Conservation (phyloP, 2,329 filamentous ascomycete species). For the Monosporascus sp. region DNA sequence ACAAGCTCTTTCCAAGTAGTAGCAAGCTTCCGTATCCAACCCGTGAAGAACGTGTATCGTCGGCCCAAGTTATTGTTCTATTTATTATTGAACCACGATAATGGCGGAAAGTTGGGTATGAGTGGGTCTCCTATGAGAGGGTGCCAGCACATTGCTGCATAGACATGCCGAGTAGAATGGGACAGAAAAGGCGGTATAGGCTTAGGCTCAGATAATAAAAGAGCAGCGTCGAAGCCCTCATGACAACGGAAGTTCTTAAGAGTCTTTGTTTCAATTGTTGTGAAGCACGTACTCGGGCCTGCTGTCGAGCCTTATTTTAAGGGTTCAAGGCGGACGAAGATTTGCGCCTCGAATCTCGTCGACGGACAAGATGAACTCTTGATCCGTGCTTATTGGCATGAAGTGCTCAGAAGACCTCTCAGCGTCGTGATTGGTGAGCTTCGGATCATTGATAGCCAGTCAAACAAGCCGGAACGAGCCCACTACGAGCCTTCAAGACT, state of each 20-base stretch:
- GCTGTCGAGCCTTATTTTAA: not conserved
- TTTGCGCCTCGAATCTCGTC: constrained; percentile 23
- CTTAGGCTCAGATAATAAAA: constrained; percentile 13
- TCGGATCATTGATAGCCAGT: constrained; percentile 22
- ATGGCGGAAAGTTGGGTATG: constrained; percentile 17
- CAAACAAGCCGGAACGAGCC: constrained; percentile 17
- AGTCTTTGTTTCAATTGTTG: not conserved
- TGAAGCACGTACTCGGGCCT: not conserved
- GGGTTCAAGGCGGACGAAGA: constrained; percentile 8
- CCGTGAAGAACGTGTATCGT: not conserved
- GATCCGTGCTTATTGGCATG: constrained; percentile 28
- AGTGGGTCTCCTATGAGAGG: constrained; percentile 27
- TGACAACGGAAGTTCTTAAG: not conserved
- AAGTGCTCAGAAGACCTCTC: constrained; percentile 15
- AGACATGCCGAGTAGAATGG: constrained; percentile 23
- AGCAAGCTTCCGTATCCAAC: not conserved
- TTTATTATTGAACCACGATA: not conserved
- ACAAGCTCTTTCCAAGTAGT: not conserved
- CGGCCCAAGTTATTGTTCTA: not conserved
- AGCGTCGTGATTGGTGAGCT: constrained; percentile 27
- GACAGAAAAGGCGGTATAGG: constrained; percentile 29
- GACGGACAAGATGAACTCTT: constrained; percentile 24
- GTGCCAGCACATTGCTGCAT: constrained; percentile 32
- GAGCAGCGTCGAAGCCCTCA: not conserved
- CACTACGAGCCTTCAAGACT: constrained; percentile 18